These are phyloP conservation scores for Sesbania bispinosa DNA, from an alignment of 306 rosid species.

Conservation along the genomic window DNA sequence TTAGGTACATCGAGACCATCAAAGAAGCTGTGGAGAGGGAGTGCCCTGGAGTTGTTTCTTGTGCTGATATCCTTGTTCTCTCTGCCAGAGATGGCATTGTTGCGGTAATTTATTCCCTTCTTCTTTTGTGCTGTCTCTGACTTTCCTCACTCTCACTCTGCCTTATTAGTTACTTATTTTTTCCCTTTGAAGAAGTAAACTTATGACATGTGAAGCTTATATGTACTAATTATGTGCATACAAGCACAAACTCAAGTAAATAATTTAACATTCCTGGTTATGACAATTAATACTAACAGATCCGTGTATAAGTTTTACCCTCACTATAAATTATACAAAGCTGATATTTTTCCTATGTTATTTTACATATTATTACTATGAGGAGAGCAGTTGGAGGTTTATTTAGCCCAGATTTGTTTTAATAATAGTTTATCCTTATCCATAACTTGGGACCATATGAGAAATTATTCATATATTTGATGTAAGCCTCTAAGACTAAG, in stretches of 20 bases:
- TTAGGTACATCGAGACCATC: slow-evolving; percentile 88
- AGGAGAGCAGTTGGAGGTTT: background rate
- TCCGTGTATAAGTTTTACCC: background rate
- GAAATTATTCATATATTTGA: background rate
- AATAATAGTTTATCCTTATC: background rate
- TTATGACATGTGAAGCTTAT: background rate
- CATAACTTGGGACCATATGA: background rate
- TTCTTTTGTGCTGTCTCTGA: background rate
- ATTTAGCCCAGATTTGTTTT: slow-evolving; percentile 9
- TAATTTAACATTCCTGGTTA: no score
- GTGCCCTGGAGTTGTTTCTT: slow-evolving; percentile 94
- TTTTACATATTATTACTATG: background rate
- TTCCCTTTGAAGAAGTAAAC: background rate
- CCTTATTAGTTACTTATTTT: background rate
- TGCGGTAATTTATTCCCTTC: slow-evolving; percentile 40
- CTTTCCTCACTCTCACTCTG: background rate
- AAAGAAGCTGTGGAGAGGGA: slow-evolving; percentile 98
- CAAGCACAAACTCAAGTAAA: background rate
- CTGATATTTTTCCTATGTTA: background rate
- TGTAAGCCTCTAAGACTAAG: background rate
- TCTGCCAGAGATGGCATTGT: slow-evolving; percentile 94
- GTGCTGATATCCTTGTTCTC: slow-evolving; percentile 87
- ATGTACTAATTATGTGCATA: background rate
- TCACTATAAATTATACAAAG: background rate
- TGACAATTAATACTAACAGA: background rate